These are phyloP conservation scores for Camelina laxa DNA, from an alignment of 345 rosid species.

Conservation along the genomic window DNA sequence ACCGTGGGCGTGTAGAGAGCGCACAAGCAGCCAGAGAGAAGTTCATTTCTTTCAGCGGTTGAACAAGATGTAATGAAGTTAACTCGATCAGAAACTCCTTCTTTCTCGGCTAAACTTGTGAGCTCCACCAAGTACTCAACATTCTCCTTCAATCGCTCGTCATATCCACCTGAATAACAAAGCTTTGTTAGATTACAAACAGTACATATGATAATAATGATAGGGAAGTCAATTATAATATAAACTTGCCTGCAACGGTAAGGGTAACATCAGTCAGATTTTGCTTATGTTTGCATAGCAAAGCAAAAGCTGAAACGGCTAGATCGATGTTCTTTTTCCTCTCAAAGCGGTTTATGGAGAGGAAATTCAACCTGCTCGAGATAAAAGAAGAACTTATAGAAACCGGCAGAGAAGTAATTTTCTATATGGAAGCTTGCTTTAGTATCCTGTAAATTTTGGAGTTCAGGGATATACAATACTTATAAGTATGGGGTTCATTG, in stretches of 20 bases:
- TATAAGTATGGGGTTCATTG: slow-evolving; percentile 55
- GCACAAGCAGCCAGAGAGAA: slow-evolving; percentile 75
- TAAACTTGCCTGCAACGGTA: slow-evolving; percentile 72
- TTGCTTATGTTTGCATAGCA: slow-evolving; percentile 55
- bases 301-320: slow-evolving; percentile 87
- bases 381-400: slow-evolving; percentile 23
- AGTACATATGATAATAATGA: neutral
- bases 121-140: slow-evolving; percentile 86
- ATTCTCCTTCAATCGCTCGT: slow-evolving; percentile 75
- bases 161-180: slow-evolving; percentile 73
- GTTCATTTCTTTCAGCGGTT: slow-evolving; percentile 82
- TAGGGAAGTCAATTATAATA: slow-evolving; percentile 8
- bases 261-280: slow-evolving; percentile 57
- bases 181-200: slow-evolving; percentile 21
- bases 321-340: slow-evolving; percentile 86
- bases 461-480: slow-evolving; percentile 59
- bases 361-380: slow-evolving; percentile 72
- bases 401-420: neutral
- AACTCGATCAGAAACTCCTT: slow-evolving; percentile 61
- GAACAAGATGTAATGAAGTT: slow-evolving; percentile 80
- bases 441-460: slow-evolving; percentile 13
- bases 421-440: slow-evolving; percentile 7
- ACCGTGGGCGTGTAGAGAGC: slow-evolving; percentile 91
- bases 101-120: slow-evolving; percentile 62
- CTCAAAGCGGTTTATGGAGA: slow-evolving; percentile 89